Percentiles rank a stretch among this genome's conserved stretches.
These are phyloP conservation scores for Ustilaginoidea virens DNA, from an alignment of 2,329 filamentous ascomycete genomes.

Conservation along the genomic window DNA sequence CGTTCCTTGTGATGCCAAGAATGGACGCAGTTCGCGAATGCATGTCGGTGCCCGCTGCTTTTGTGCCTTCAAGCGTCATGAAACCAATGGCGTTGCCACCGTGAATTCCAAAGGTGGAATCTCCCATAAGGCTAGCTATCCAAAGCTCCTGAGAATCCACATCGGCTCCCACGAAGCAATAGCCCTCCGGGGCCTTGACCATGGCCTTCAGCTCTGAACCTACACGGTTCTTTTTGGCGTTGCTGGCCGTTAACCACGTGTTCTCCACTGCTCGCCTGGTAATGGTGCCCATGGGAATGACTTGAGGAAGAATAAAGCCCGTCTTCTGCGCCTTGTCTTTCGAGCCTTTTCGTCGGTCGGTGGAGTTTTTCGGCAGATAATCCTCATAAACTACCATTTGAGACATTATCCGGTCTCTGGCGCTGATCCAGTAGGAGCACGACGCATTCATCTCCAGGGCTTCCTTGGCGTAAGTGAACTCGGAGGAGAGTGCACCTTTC, in stretches of 20 bases:
- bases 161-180: conserved; percentile 90
- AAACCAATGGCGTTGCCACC: conserved; percentile 96
- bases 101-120: conserved; percentile 87
- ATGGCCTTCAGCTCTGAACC: conserved; percentile 96
- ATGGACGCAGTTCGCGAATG: conserved; percentile 90
- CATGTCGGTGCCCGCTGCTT: conserved; percentile 82
- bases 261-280: conserved; percentile 91
- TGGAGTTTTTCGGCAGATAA: conserved; percentile 25
- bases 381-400: conserved; percentile 86
- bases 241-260: conserved; percentile 95
- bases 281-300: conserved; percentile 97
- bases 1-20: conserved; percentile 81
- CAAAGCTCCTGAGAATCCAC: conserved; percentile 96
- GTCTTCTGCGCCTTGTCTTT: conserved; percentile 10
- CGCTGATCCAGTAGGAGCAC: conserved; percentile 98
- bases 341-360: conserved; percentile 5
- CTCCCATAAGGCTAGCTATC: conserved; percentile 91
- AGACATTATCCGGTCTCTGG: conserved; percentile 80
- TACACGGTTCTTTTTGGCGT: conserved; percentile 90
- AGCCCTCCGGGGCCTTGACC: conserved; percentile 80
- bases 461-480: conserved; percentile 82
- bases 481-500: conserved; percentile 70
- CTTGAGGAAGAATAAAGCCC: conserved; percentile 84
- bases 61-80: conserved; percentile 96
- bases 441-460: conserved; percentile 97